A percentile compares a stretch with the other conserved stretches of the same genome.
These are phyloP conservation scores for Quercus agrifolia DNA, from an alignment of 306 rosid species.

Conservation along the genomic window DNA sequence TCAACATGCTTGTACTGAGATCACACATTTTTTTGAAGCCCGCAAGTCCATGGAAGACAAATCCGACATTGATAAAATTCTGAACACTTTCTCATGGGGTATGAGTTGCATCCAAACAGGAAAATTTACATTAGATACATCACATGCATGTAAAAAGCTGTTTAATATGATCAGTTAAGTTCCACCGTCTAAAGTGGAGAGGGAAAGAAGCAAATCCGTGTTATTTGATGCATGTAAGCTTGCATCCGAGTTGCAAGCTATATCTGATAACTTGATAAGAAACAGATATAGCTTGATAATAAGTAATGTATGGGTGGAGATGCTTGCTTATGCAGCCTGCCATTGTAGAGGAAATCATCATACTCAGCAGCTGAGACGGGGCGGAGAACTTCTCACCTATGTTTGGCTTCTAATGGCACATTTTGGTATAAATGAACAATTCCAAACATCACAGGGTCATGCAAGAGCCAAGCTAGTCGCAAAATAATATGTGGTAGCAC, in stretches of 20 bases:
- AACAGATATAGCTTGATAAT: not conserved
- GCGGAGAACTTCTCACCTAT: too few species aligned
- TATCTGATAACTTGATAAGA: not conserved
- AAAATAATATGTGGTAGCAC: too few species aligned
- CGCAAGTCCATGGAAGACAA: not conserved
- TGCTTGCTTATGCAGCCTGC: not conserved
- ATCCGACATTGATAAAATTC: too few species aligned
- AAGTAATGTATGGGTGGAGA: not conserved
- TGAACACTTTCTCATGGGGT: too few species aligned
- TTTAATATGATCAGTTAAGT: not conserved
- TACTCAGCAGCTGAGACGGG: not conserved
- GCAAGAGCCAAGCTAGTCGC: too few species aligned
- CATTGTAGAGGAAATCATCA: not conserved
- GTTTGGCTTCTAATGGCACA: too few species aligned
- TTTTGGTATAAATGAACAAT: too few species aligned
- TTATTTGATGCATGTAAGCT: not conserved
- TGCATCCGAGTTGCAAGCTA: not conserved
- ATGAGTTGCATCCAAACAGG: too few species aligned
- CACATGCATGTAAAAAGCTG: not conserved
- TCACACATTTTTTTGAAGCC: not conserved
- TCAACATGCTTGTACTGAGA: not conserved
- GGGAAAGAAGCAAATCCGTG: constrained; percentile 1
- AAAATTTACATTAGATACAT: too few species aligned
- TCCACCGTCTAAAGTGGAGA: not conserved
- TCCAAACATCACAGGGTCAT: too few species aligned